phyloP scores from a whole-genome alignment of 2,329 filamentous ascomycete genomes.

The Cryphonectria parasitica region DNA sequence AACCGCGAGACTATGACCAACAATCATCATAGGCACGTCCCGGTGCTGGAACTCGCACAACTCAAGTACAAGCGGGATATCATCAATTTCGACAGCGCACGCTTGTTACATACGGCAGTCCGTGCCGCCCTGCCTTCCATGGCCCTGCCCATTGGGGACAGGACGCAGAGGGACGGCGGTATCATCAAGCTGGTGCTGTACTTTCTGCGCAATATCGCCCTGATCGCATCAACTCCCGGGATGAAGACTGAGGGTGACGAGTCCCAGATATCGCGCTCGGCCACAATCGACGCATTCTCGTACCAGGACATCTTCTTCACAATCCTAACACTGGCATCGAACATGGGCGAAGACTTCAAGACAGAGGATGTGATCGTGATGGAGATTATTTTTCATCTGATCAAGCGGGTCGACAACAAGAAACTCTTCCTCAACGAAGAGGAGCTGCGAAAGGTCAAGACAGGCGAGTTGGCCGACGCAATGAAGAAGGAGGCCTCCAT shows the following conservation, averaged over 20 bases:
- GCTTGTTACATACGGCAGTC: conserved; percentile 79
- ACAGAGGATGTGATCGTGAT: conserved; percentile 87
- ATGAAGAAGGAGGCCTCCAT: conserved; percentile 85
- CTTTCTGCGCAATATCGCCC: conserved; percentile 84
- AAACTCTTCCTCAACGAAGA: conserved; percentile 84
- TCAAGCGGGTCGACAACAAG: conserved; percentile 84
- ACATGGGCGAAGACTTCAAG: conserved; percentile 91
- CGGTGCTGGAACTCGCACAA: conserved; percentile 86
- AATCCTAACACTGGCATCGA: conserved; percentile 84
- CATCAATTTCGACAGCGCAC: conserved; percentile 78
- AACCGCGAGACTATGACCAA: conserved; percentile 81
- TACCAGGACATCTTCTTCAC: conserved; percentile 89
- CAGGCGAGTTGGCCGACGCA: conserved; percentile 72
- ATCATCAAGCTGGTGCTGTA: conserved; percentile 91
- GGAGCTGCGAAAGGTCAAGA: conserved; percentile 69
- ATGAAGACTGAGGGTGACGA: conserved; percentile 85
- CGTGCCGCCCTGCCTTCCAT: conserved; percentile 84
- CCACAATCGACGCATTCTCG: conserved; percentile 86
- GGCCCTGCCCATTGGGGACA: conserved; percentile 75
- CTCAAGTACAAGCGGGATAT: conserved; percentile 87
- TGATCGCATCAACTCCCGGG: conserved; percentile 76
- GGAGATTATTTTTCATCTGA: conserved; percentile 88
- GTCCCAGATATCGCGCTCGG: conserved; percentile 83
- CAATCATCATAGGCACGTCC: conserved; percentile 90
- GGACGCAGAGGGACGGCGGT: conserved; percentile 80